A percentile compares a stretch with the other conserved stretches of the same genome.
phyloP scores from a whole-genome alignment of 371 early-diverging fungal species.

The Mortierella sp. region DNA sequence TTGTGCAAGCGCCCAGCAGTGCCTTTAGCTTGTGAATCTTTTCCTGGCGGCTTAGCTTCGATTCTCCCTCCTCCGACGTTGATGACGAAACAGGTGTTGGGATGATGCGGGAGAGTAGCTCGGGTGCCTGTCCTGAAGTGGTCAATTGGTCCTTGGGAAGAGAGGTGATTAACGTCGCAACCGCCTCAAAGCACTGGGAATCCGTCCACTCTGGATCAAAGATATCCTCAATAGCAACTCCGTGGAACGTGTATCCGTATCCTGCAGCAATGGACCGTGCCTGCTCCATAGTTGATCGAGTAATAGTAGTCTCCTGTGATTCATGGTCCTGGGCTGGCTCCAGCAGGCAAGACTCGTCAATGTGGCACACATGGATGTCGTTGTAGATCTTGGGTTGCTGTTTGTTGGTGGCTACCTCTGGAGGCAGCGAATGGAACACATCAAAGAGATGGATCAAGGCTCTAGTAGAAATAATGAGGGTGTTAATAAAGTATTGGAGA shows the following conservation, averaged over 20 bases:
- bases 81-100: neutral
- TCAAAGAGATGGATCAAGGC: constrained; percentile 51
- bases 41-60: constrained; percentile 29
- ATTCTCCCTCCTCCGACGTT: neutral
- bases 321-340: constrained; percentile 25
- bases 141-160: constrained; percentile 49
- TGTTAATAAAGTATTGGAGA: neutral
- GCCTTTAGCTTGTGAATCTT: constrained; percentile 35
- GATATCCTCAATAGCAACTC: constrained; percentile 55
- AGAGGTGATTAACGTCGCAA: constrained; percentile 33
- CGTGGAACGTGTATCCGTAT: constrained; percentile 49
- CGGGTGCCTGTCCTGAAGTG: constrained; percentile 50
- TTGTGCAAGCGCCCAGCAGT: constrained; percentile 56
- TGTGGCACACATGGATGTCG: constrained; percentile 50
- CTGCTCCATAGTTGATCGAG: constrained; percentile 40
- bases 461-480: constrained; percentile 7
- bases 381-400: constrained; percentile 55
- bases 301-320: constrained; percentile 17
- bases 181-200: constrained; percentile 42
- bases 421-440: constrained; percentile 45
- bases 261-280: constrained; percentile 32
- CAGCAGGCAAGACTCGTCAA: constrained; percentile 47
- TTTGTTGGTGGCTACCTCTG: constrained; percentile 48
- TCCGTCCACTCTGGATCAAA: constrained; percentile 57
- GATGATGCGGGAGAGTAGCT: constrained; percentile 38